phyloP scores from a whole-genome alignment of 169 alveolate species.

The Plasmodium cynomolgi region DNA sequence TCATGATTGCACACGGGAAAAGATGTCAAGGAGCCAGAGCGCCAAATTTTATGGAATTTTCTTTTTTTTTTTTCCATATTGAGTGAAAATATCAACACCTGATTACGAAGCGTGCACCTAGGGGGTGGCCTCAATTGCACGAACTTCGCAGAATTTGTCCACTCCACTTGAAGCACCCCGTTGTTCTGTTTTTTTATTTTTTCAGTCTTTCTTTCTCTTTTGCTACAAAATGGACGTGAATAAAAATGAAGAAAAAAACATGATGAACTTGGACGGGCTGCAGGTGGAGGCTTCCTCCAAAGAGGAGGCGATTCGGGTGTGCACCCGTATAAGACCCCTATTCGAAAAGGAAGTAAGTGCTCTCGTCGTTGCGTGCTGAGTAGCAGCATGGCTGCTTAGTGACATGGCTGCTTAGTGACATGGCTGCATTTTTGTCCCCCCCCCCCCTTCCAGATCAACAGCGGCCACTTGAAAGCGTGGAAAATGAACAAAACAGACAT shows the following conservation, averaged over 20 bases:
- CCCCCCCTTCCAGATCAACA: conserved; percentile 74
- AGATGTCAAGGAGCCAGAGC: neutral
- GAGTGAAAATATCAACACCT: neutral
- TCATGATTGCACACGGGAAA: neutral
- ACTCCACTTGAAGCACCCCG: neutral
- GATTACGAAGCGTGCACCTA: neutral
- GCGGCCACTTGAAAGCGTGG: conserved; percentile 85
- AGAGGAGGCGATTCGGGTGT: conserved; percentile 84
- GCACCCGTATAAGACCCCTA: conserved; percentile 85
- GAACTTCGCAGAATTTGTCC: neutral
- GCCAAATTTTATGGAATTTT: neutral
- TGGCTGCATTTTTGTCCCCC: neutral
- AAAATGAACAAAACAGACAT: conserved; percentile 77
- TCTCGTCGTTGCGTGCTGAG: neutral
- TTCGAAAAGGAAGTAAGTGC: conserved; percentile 82
- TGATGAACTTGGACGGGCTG: conserved; percentile 41
- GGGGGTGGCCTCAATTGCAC: conserved; percentile 1
- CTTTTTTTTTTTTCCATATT: neutral
- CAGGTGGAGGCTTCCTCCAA: conserved; percentile 76
- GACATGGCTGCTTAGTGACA: neutral
- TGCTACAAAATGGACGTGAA: conserved; percentile 52
- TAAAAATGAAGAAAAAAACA: conserved; percentile 60
- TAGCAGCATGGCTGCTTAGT: neutral
- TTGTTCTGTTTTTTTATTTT: neutral
- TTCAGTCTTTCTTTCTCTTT: neutral